Evolutionary conservation across 495 filamentous ascomycete genomes (phyloP), one percentile per base, ranked within the genome.

Genomic region (Pseudoneurospora amorphoporcata): DNA sequence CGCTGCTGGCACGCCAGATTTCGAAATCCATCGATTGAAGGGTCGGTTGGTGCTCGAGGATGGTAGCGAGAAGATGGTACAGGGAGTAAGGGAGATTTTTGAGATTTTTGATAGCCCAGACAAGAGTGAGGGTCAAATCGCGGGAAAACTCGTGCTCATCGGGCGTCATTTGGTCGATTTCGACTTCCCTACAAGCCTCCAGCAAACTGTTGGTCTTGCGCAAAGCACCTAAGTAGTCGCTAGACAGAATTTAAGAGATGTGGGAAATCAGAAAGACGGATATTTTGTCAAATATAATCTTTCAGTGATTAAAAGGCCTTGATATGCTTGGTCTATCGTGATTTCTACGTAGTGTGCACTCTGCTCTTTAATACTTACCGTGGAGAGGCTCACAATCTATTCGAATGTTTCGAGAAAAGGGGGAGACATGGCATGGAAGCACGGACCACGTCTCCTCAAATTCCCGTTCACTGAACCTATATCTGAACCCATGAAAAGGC

Each of bases 81-180:
- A 99, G 79, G 95, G 94, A 19, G 95, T 99, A 4, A 84, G 95
- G 40, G 95, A 98, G 71, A 85, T 97, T 8, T 99, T 98, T 78
- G 95, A 98, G 77, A 92, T 98, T 19, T 85, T 92, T 40, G 93
- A 97, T 72, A 83, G 84, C 29, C 83, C 84, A 3, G 76, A 70
- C 23, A 74, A 72, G 65, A 6, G 47, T 58, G 29, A 69, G 29
- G 14, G 35, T 70, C n/a, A 74, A 72, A 16, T 74, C 71, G 16
- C 76, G 80, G 91, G 92, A 69, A 97, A 95, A 80, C 82, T 97
- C 73, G 91, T 96, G 4, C 77, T 97, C 32, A 96, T 97, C 79
- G 93, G 93, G 61, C 83, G 90, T 75, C 86, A 88, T 29, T 77
- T 96, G 82, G 82, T 79, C 73, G 81, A 78, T 74, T 78, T 74